Evolutionary conservation across 345 rosid genomes (phyloP).

Genomic region (Pugionium dolabratum): DNA sequence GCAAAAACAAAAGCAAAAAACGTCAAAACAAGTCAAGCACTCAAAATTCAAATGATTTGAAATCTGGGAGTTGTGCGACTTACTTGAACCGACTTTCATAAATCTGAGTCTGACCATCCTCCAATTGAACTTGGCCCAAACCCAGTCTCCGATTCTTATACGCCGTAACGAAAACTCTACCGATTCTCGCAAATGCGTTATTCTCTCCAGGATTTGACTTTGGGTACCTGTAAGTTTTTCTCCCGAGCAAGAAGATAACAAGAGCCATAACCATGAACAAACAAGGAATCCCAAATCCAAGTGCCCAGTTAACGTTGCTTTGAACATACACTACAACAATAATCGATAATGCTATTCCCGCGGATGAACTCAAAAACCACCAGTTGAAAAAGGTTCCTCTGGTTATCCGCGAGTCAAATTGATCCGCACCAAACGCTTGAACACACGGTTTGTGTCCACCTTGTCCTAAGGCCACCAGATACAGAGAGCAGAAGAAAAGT

Average conservation of each 20-base stretch:
- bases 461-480: slow-evolving; percentile 16
- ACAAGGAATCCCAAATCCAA: slow-evolving; percentile 21
- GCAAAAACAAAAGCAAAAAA: not conserved
- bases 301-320: slow-evolving; percentile 6
- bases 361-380: slow-evolving; percentile 18
- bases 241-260: slow-evolving; percentile 16
- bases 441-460: slow-evolving; percentile 23
- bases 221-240: slow-evolving; percentile 11
- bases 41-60: not conserved
- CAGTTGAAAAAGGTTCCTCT: slow-evolving; percentile 22
- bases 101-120: not conserved
- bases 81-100: not conserved
- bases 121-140: not conserved
- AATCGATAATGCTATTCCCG: slow-evolving; percentile 11
- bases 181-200: slow-evolving; percentile 7
- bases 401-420: slow-evolving; percentile 14
- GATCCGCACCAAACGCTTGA: slow-evolving; percentile 24
- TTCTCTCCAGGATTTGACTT: not conserved
- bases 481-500: slow-evolving; percentile 18
- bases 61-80: not conserved
- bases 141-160: not conserved
- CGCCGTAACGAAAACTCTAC: not conserved
- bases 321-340: slow-evolving; percentile 3
- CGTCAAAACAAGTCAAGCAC: not conserved
- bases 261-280: slow-evolving; percentile 25